These are phyloP conservation scores for Penium margaritaceum DNA, from an alignment of 139 green algal genomes.

Conservation along the genomic window DNA sequence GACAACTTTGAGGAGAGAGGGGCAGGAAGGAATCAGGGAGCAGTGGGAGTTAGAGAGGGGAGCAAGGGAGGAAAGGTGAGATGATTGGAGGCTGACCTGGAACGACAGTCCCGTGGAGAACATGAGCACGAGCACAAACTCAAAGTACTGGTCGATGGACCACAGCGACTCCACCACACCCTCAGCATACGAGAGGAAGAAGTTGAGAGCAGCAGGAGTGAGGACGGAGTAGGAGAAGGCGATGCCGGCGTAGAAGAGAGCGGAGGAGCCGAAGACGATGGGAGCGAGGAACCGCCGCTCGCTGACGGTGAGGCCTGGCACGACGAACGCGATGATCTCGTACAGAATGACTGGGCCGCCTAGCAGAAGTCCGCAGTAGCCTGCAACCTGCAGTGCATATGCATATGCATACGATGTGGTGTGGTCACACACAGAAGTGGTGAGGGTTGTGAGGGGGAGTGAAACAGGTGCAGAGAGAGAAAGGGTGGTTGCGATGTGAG, in stretches of 20 bases:
- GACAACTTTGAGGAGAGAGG: not conserved
- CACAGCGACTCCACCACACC: slow-evolving; percentile 94
- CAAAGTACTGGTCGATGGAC: slow-evolving; percentile 99
- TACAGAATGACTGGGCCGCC: slow-evolving; percentile 87
- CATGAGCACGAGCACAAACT: slow-evolving; percentile 97
- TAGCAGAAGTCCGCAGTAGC: slow-evolving; percentile 86
- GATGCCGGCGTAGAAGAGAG: slow-evolving; percentile 91
- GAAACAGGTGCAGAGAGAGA: slow-evolving; percentile 1
- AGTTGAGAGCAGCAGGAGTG: slow-evolving; percentile 88
- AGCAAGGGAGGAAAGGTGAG: not conserved
- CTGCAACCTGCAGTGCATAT: slow-evolving; percentile 63
- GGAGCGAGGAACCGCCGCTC: slow-evolving; percentile 85
- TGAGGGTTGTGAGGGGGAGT: too few relatives aligned
- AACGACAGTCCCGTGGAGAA: slow-evolving; percentile 90
- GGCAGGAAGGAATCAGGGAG: not conserved
- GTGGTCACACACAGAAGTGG: too few relatives aligned
- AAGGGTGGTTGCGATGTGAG: too few relatives aligned
- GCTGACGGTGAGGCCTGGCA: slow-evolving; percentile 81
- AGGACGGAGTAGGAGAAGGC: slow-evolving; percentile 91
- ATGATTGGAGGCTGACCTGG: slow-evolving; percentile 60
- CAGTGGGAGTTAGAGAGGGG: not conserved
- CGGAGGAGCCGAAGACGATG: slow-evolving; percentile 79
- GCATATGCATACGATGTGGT: too few relatives aligned
- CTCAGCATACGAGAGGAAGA: slow-evolving; percentile 92
- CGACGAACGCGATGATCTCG: slow-evolving; percentile 88